Base-by-base conservation (phyloP, 1,284 basidiomycete species). In the Cronartium quercuum region DNA sequence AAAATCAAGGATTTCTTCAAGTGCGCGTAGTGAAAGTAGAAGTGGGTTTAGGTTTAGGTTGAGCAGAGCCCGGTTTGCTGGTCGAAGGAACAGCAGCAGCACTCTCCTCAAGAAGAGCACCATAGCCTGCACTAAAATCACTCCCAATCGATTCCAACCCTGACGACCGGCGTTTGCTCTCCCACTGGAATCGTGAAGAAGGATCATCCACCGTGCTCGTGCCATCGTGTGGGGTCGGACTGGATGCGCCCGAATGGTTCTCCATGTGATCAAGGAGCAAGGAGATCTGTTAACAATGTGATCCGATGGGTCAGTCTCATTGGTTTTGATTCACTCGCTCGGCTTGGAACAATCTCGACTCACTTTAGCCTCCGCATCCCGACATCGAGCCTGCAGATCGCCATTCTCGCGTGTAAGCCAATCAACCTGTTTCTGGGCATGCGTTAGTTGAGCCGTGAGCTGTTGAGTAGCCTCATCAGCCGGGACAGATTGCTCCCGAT, bases 331-430 rank as follows among this genome's bases (percentile, higher is more conserved):
- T 12, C 58, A 34, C 7, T 10, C 24, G 10, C 18, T 10, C n/a
- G 24, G 13, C 18, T 29, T 1, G 13, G 55, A 51, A 35, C 57
- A 55, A 29, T 37, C 40, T 15, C 24, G 65, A 67, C 64, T 29
- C 9, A 76, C 76, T 41, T 76, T 76, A 21, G 76, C 76, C 58
- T 77, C 76, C n/a, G 76, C 75, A 35, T 76, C 76, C 38, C 67
- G 64, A 76, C 79, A 80, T 6, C 79, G 73, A 55, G 76, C 62
- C 64, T 79, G 78, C 21, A 81, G 77, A 5, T 77, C 69, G 1
- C 69, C 68, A 68, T 81, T 81, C 63, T 81, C 79, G 3, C 77
- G 77, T 66, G 78, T 77, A 47, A 80, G 76, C 79, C 79, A 80
- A n/a, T 78, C 79, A 34, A 78, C 68, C 44, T 77, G 77, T 71